Evolutionary conservation across 1,284 basidiomycete genomes (phyloP).

Genomic region (Boletus semigastroideus): DNA sequence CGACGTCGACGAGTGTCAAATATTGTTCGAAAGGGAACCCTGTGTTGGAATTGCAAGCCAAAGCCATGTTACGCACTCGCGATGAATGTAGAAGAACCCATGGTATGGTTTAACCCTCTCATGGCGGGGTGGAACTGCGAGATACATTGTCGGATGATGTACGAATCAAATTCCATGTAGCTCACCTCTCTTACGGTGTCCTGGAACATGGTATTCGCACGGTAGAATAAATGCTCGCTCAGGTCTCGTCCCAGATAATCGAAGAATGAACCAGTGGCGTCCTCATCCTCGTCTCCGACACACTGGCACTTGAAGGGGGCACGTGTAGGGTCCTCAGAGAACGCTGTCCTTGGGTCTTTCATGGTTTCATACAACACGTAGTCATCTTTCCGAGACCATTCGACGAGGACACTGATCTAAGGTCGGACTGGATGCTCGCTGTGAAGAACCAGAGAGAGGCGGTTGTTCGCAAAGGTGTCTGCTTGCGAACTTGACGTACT

Average conservation of each 20-base stretch:
- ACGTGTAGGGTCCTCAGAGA: no score
- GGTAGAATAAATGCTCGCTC: neutral
- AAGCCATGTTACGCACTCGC: no score
- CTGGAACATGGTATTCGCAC: constrained; percentile 6
- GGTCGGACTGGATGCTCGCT: constrained; percentile 25
- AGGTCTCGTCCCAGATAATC: constrained; percentile 26
- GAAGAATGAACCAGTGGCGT: constrained; percentile 27
- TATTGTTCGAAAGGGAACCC: constrained; percentile 30
- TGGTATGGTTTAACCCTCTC: no score
- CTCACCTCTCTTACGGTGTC: constrained; percentile 21
- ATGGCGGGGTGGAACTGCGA: constrained; percentile 26
- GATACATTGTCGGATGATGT: no score
- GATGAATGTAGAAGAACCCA: no score
- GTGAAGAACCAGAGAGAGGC: constrained; percentile 33
- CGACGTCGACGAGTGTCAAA: constrained; percentile 31
- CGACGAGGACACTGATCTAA: constrained; percentile 23
- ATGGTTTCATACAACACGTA: constrained; percentile 30
- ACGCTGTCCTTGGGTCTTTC: constrained; percentile 22
- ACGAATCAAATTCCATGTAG: no score
- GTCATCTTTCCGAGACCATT: constrained; percentile 21
- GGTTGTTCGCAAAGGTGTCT: constrained; percentile 37
- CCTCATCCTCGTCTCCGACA: constrained; percentile 18
- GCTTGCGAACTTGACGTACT: no score
- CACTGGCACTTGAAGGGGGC: constrained; percentile 24
- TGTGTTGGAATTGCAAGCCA: no score